phyloP scores from a whole-genome alignment of 306 rosid species.

The Vigna mungo region DNA sequence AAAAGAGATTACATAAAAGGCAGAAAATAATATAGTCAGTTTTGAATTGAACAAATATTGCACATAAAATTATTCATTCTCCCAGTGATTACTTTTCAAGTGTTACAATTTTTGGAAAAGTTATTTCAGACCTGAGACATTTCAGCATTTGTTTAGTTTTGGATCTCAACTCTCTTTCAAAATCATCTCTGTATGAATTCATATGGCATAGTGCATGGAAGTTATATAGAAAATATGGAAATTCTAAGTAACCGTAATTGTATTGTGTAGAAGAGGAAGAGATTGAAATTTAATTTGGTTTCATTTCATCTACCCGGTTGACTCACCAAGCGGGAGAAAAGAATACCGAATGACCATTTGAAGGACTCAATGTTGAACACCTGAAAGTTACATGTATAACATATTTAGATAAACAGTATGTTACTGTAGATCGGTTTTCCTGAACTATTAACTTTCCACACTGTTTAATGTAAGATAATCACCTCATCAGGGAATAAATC shows the following conservation, averaged over 20 bases:
- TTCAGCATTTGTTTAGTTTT: constrained; percentile 15
- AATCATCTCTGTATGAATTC: constrained; percentile 7
- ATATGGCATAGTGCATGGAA: constrained; percentile 5
- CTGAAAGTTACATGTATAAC: constrained; percentile 58
- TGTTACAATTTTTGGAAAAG: neutral
- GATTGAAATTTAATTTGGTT: constrained; percentile 20
- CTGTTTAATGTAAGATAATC: constrained; percentile 34
- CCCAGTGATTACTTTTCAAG: constrained; percentile 3
- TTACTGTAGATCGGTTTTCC: constrained; percentile 1
- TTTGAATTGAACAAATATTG: constrained; percentile 24
- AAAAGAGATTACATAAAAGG: constrained; percentile 1
- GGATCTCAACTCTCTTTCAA: constrained; percentile 8
- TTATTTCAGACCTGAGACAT: neutral
- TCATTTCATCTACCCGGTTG: constrained; percentile 26
- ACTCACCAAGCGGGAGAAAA: constrained; percentile 97
- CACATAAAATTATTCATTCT: constrained; percentile 3
- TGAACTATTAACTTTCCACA: constrained; percentile 1
- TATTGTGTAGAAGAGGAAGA: constrained; percentile 20
- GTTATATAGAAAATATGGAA: neutral
- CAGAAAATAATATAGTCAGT: neutral
- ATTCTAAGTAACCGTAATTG: neutral
- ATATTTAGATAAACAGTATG: constrained; percentile 26
- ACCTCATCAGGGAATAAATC: constrained; percentile 94
- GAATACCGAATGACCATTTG: constrained; percentile 98
- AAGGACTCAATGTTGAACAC: constrained; percentile 88